Base-by-base conservation (phyloP, 306 rosid genomes). In the apple (Malus domestica) region DNA sequence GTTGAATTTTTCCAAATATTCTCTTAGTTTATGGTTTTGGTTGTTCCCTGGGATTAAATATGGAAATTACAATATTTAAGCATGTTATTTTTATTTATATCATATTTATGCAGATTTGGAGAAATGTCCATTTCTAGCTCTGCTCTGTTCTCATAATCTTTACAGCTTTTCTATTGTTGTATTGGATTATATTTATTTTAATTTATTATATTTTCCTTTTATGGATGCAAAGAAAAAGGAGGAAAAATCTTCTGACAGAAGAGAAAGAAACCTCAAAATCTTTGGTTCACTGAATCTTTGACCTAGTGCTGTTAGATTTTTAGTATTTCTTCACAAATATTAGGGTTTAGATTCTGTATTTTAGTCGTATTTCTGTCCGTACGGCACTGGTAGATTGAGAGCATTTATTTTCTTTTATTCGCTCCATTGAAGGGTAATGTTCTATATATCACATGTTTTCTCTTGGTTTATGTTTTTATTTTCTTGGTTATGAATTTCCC, bases 71-170 rank as follows among this genome's bases (percentile, higher is more conserved):
- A 27, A n/a, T 10, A 9, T 19, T 71, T 22, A 14, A 54, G 32
- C 54, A 67, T 33, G 55, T 55, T n/a, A 67, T 49, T 29, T 73
- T 51, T 20, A 29, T 70, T 59, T 3, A 58, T 38, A 58, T 59
- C 7, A 38, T 38, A 14, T 58, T 58, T 59, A 22, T 23, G 75
- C 78, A 78, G 80, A 83, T 75, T 83, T 75, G 76, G 63, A 74
- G 77, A 49, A 68, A 32, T 27, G 42, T 18, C 76, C 66, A 77
- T 82, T 55, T 45, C 62, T 60, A 54, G 79, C 44, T 77, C 23
- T 72, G 78, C 29, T 51, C n/a, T 32, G 27, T 32, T 44, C 68
- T 57, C 74, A 23, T 30, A 65, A 65, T 79, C 71, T 20, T 42
- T 18, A 46, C 78, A 76, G 71, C 67, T 77, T 55, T 81, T n/a